Conservation (phyloP, 768 basidiomycete genomes). For the Boletus pseudo-olivaceus region DNA sequence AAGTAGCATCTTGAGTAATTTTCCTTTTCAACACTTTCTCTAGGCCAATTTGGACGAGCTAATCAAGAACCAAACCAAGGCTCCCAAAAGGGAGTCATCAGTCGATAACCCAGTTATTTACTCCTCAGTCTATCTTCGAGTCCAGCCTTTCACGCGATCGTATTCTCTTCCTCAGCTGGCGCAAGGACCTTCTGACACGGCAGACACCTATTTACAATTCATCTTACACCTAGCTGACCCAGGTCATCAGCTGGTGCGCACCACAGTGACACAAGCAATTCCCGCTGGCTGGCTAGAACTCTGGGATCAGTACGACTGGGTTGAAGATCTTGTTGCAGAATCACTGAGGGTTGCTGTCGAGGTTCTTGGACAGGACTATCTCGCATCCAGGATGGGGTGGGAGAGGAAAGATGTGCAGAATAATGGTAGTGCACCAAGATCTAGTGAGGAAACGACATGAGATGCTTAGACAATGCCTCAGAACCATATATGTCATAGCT, state of each 20-base stretch:
- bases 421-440: constrained; percentile 7
- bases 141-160: constrained; percentile 79
- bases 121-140: constrained; percentile 87
- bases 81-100: constrained; percentile 27
- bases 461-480: neutral
- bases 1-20: neutral
- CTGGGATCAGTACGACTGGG: constrained; percentile 94
- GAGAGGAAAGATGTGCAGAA: constrained; percentile 31
- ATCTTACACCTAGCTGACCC: constrained; percentile 71
- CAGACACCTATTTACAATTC: constrained; percentile 52
- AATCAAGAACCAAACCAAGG: constrained; percentile 56
- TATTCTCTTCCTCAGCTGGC: constrained; percentile 41
- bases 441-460: constrained; percentile 11
- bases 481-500: constrained; percentile 7
- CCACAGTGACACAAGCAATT: constrained; percentile 78
- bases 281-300: constrained; percentile 84
- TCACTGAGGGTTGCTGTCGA: constrained; percentile 80
- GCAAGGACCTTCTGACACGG: constrained; percentile 20
- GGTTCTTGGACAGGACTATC: constrained; percentile 88
- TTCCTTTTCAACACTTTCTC: constrained; percentile 1
- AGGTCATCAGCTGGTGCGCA: constrained; percentile 68
- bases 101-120: constrained; percentile 67
- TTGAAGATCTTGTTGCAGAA: constrained; percentile 92
- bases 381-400: constrained; percentile 87
- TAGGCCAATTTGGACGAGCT: constrained; percentile 79